Base-by-base conservation (phyloP, 208 protist genomes). In the Lotmaria passim region DNA sequence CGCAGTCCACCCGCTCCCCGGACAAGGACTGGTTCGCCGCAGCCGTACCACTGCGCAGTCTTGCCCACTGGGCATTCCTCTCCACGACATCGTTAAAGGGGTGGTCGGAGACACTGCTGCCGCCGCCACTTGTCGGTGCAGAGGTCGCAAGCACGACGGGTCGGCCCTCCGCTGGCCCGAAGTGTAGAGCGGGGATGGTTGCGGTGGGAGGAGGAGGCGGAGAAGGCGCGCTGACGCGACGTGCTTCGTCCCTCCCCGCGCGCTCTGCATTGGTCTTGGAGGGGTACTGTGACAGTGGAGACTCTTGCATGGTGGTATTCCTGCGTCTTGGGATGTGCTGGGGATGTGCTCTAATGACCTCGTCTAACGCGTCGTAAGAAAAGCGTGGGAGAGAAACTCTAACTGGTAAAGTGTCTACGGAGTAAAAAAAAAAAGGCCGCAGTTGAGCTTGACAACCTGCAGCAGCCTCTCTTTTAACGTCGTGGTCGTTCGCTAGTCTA, bases 201-300 rank as follows among this genome's bases (percentile, higher is more conserved):
- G 60, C 24, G 6, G 60, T 66, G 33, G 52, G 52, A 12, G 52
- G 52, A 28, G 52, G 56, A 17, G 57, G 26, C 12, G 28, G 57
- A 0, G 57, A 17, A 7, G 52, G 56, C 0, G 36, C 56, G 34
- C 56, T 62, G 36, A 59, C 34, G 1, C 12, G 7, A 17, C 5
- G 39, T 12, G 31, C 46, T 0, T 41, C 44, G 34, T 53, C 44
- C 8, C 10, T n/a, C 24, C 1, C 46, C 3, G 39, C 56, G 11
- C 24, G 3, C 26, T 36, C 38, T 19, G 24, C 12, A 34, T 33
- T 17, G 2, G 56, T 34, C 6, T 26, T 10, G 0, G 56, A 62
- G 14, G 24, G 34, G 14, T 43, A 7, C 10, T 59, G 53, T 31
- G 53, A 43, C 34, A 2, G n/a, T 1, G 34, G 43, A 31, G 11